Conservation (phyloP, 768 basidiomycete genomes). For the Naganishia vaughanmartiniae region DNA sequence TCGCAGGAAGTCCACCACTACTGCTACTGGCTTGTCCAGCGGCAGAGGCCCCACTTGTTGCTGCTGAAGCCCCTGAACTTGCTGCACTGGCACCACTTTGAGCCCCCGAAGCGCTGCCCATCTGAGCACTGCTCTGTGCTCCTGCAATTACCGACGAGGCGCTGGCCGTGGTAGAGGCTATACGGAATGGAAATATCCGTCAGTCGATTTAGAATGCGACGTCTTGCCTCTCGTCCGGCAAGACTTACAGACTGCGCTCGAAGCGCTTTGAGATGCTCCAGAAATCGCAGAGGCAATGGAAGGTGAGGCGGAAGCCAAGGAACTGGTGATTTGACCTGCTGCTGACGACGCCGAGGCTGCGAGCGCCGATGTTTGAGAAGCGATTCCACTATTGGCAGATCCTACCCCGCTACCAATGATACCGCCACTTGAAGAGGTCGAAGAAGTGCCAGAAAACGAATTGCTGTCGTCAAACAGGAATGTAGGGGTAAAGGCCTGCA, state of each 20-base stretch:
- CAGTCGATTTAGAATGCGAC: not conserved
- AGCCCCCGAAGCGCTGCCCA: not conserved
- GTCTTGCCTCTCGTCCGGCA: not conserved
- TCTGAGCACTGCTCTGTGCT: not conserved
- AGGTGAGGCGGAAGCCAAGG: constrained; percentile 20
- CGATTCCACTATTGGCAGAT: constrained; percentile 1
- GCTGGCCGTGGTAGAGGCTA: constrained; percentile 12
- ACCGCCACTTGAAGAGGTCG: constrained; percentile 16
- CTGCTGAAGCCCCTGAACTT: constrained; percentile 14
- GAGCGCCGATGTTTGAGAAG: not conserved
- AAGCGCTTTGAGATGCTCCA: constrained; percentile 20
- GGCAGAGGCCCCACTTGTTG: constrained; percentile 1
- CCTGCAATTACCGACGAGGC: not conserved
- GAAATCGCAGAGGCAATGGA: constrained; percentile 21
- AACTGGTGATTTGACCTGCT: constrained; percentile 7
- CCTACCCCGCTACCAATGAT: constrained; percentile 30
- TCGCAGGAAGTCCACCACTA: constrained; percentile 12
- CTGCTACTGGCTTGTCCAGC: not conserved
- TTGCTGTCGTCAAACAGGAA: constrained; percentile 35
- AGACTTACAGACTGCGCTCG: constrained; percentile 13
- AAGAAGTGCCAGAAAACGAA: constrained; percentile 5
- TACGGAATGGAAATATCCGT: not conserved
- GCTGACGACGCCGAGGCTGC: constrained; percentile 26
- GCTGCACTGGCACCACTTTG: constrained; percentile 24
- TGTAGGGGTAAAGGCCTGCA: constrained; percentile 29